phyloP scores from a whole-genome alignment of 2,329 filamentous ascomycete species.

The Ceratocystis papillata region DNA sequence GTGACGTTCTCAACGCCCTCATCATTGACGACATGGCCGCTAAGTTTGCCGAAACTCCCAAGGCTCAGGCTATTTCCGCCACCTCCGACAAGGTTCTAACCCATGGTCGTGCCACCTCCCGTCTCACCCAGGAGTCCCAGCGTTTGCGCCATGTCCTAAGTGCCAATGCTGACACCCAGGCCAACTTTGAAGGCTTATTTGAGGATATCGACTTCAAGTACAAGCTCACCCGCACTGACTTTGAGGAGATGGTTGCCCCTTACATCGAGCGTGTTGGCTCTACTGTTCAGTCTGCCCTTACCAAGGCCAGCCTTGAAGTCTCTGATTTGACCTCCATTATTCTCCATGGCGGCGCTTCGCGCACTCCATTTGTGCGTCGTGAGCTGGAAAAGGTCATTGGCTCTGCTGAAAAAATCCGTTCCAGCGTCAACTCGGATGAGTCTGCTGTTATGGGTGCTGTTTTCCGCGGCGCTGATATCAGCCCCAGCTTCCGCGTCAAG shows the following conservation, averaged over 20 bases:
- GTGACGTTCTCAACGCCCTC: slow-evolving; percentile 76
- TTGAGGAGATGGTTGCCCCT: slow-evolving; percentile 63
- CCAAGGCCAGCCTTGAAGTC: slow-evolving; percentile 59
- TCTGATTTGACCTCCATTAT: slow-evolving; percentile 79
- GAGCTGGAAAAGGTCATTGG: slow-evolving; percentile 67
- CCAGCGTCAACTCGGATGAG: slow-evolving; percentile 95
- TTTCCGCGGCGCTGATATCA: slow-evolving; percentile 85
- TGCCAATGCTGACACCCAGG: slow-evolving; percentile 72
- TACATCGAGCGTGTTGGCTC: slow-evolving; percentile 57
- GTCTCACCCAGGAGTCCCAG: slow-evolving; percentile 88
- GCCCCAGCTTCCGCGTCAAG: slow-evolving; percentile 94
- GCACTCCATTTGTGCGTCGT: slow-evolving; percentile 91
- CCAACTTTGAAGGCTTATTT: slow-evolving; percentile 78
- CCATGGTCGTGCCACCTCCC: slow-evolving; percentile 77
- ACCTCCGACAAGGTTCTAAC: slow-evolving; percentile 52
- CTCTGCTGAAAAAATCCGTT: slow-evolving; percentile 66
- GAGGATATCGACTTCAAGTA: slow-evolving; percentile 91
- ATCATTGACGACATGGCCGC: slow-evolving; percentile 82
- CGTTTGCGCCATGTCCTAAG: slow-evolving; percentile 79
- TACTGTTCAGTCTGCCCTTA: slow-evolving; percentile 64
- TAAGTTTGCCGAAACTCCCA: slow-evolving; percentile 61
- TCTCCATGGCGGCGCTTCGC: slow-evolving; percentile 77
- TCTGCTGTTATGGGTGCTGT: slow-evolving; percentile 91
- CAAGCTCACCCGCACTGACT: slow-evolving; percentile 67
- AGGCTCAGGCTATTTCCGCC: slow-evolving; percentile 53